Evolutionary conservation across 176 grass and related monocot genomes (phyloP).

Genomic region (Coix lacrymajobi): DNA sequence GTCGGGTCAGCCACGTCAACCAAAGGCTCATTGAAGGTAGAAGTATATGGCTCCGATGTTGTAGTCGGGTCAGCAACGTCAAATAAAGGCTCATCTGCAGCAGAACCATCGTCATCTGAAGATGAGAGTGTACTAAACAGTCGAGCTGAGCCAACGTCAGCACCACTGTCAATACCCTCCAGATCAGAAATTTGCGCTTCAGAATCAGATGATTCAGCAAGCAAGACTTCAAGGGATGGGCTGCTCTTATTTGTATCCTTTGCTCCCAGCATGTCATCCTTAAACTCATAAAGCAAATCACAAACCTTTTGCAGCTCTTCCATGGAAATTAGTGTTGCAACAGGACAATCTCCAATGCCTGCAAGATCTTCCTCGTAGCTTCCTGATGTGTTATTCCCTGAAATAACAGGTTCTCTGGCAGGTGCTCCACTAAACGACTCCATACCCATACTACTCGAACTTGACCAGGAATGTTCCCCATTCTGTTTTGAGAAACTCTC

Average conservation of each 20-base stretch:
- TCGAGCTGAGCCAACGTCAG: slow-evolving; percentile 14
- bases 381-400: background rate
- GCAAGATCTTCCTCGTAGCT: slow-evolving; percentile 17
- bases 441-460: slow-evolving; percentile 20
- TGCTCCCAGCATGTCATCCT: slow-evolving; percentile 21
- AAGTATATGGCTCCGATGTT: slow-evolving; percentile 6
- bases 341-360: slow-evolving; percentile 1
- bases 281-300: slow-evolving; percentile 14
- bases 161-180: background rate
- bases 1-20: slow-evolving; percentile 21
- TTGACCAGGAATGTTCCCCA: slow-evolving; percentile 19
- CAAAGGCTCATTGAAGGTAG: slow-evolving; percentile 12
- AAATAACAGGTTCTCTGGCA: slow-evolving; percentile 16
- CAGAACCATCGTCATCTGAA: slow-evolving; percentile 27
- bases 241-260: slow-evolving; percentile 7
- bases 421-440: slow-evolving; percentile 13
- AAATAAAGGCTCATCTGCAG: background rate
- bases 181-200: slow-evolving; percentile 27
- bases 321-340: background rate
- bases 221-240: slow-evolving; percentile 50
- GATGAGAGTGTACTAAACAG: slow-evolving; percentile 32
- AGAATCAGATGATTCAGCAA: slow-evolving; percentile 38
- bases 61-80: slow-evolving; percentile 15
- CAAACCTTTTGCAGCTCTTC: slow-evolving; percentile 19
- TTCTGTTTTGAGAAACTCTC: slow-evolving; percentile 20